Evolutionary conservation across 345 rosid species (phyloP).

Genomic region (Citrus mangshanensis): DNA sequence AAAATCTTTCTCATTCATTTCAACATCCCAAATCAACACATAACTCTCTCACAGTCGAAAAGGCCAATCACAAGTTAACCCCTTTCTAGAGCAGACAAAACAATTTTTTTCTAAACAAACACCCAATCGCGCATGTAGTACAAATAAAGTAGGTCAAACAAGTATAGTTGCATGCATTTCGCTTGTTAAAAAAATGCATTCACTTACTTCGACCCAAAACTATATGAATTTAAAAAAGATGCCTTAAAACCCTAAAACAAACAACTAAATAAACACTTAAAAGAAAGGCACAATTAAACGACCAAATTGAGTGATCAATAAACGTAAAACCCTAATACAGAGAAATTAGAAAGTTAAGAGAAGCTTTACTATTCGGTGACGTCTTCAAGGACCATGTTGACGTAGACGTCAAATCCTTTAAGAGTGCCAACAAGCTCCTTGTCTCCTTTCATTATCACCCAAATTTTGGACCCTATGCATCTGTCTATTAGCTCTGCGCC

Average conservation of each 20-base stretch:
- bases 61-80: neutral
- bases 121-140: neutral
- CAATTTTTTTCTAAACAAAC: neutral
- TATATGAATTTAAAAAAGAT: neutral
- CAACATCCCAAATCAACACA: neutral
- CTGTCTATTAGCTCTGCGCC: slow-evolving; percentile 73
- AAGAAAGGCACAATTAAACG: neutral
- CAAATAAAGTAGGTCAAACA: neutral
- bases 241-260: neutral
- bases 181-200: neutral
- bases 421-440: slow-evolving; percentile 85
- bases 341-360: neutral
- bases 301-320: too few species aligned
- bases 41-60: neutral
- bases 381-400: slow-evolving; percentile 78
- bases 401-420: slow-evolving; percentile 77
- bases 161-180: neutral
- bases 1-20: neutral
- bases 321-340: slow-evolving; percentile 15
- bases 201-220: neutral
- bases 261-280: neutral
- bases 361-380: slow-evolving; percentile 66
- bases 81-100: neutral
- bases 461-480: slow-evolving; percentile 81
- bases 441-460: slow-evolving; percentile 95